Evolutionary conservation across 495 filamentous ascomycete genomes (phyloP), one percentile per base, ranked within the genome.

Genomic region (Alectoria sarmentosa): DNA sequence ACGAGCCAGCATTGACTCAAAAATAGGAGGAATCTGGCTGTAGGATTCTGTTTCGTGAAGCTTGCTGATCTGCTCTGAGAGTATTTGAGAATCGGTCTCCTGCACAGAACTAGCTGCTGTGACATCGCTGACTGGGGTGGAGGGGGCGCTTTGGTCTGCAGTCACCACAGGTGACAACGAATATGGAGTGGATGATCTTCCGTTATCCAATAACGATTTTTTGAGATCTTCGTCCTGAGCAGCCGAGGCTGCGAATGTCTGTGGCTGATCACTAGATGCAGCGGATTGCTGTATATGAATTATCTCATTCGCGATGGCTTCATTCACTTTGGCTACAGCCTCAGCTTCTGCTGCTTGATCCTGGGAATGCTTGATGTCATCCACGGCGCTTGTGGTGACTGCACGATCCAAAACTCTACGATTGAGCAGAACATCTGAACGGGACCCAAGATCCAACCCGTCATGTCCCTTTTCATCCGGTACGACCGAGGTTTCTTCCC

Each of bases 1-100:
- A 64, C 87, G 84, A 48, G 81, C 80, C 39, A 97, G 83, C 82
- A 97, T 86, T 13, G 86, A 82, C 75, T 96, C 88, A 74, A 98
- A 98, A 8, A 91, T 85, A 54, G 87, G 87, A 9, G 92, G 91
- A 49, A 98, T 93, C 61, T 97, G 91, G 13, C 84, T 84, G 82
- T 88, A 92, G 52, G 87, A 86, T 17, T 83, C 79, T 60, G 79
- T 73, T 34, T 85, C 79, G 1, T 85, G 83, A 41, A 98, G 83
- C 67, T 86, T 84, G 59, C 84, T 82, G 30, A 98, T 83, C 54
- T 89, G 86, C 28, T 88, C 84, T 49, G 90, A 89, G 66, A 89
- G 91, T 58, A 79, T 77, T 67, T 85, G 83, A 1, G 87, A 84
- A 62, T 89, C 84, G 30, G 84, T 72, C 58, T 83, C 79, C 8